Evolutionary conservation across 2,329 filamentous ascomycete species (phyloP).

Genomic region (Alternaria novae-zelandiae): DNA sequence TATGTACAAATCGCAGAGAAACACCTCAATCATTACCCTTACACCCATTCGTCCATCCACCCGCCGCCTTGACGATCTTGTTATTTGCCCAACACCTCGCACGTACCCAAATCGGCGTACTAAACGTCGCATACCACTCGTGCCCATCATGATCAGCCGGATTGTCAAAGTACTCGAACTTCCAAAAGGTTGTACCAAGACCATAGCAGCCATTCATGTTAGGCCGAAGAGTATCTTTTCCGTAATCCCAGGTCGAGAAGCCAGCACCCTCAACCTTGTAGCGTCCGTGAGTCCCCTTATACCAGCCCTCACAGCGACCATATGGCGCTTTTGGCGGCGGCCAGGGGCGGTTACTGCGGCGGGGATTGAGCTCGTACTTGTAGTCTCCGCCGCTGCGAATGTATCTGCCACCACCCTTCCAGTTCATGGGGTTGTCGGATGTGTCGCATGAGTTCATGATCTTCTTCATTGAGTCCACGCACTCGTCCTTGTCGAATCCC

Average conservation of each 20-base stretch:
- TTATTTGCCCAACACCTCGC: background rate
- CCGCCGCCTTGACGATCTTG: background rate
- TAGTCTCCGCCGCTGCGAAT: background rate
- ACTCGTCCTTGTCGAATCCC: background rate
- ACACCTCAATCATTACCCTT: background rate
- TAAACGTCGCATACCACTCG: background rate
- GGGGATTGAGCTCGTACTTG: constrained; percentile 4
- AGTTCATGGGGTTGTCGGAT: constrained; percentile 5
- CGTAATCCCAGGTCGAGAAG: constrained; percentile 2
- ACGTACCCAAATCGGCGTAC: background rate
- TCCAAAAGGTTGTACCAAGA: constrained; percentile 5
- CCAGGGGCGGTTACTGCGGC: background rate
- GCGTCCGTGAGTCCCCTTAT: background rate
- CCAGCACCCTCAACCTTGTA: constrained; percentile 5
- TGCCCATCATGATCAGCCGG: background rate
- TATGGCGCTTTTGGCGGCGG: background rate
- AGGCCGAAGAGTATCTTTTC: background rate
- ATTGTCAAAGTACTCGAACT: background rate
- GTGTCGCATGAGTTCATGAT: constrained; percentile 1
- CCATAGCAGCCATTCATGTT: constrained; percentile 9
- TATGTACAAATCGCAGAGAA: background rate
- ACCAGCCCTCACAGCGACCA: constrained; percentile 6
- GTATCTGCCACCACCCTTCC: constrained; percentile 1
- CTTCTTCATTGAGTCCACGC: background rate
- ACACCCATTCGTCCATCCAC: background rate